Evolutionary conservation across 768 basidiomycete genomes (phyloP), one percentile per base, ranked within the genome.

Genomic region (Leccinum longicurvipes): DNA sequence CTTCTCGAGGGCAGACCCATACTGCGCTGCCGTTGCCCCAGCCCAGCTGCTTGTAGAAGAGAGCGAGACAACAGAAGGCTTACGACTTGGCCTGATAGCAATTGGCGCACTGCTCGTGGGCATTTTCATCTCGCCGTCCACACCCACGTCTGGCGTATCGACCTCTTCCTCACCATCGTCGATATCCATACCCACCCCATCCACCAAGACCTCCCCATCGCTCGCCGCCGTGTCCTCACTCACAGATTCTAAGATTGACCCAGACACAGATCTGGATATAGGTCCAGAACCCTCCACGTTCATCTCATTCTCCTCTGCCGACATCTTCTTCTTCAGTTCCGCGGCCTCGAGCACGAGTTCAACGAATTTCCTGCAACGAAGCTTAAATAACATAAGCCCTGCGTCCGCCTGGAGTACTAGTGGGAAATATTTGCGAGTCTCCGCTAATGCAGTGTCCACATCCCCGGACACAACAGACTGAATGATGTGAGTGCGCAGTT

Each of bases 301-400:
- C 58, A 65, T 63, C 41, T 67, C 73, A 28, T 61, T 61, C 52
- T 75, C 76, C 29, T 74, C 75, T 25, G 67, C 70, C 56, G 77
- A 77, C 74, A 84, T 79, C 61, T 74, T 78, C 72, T 87, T 86
- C 74, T 84, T 82, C 57, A 87, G 73, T 58, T 86, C 87, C 6
- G 83, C 79, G 10, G 89, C 84, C 60, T 85, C 82, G 61, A 92
- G 65, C 14, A 91, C 81, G 27, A 92, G 79, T 70, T 94, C 92
- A 45, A 94, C 84, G 63, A 94, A 92, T 71, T 87, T 90, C 63
- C 91, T 80, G 72, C 91, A 91, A 24, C 86, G 82, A 62, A 95
- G 72, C 69, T 89, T 90, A 76, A 93, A 89, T n/a, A 81, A 71
- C 73, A 93, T 79, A 15, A 90, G 73, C 9, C 86, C 85, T 36